A percentile compares a stretch with the other conserved stretches of the same genome.
phyloP scores from a whole-genome alignment of 1,284 basidiomycete genomes.

The Cystobasidium slooffiae region DNA sequence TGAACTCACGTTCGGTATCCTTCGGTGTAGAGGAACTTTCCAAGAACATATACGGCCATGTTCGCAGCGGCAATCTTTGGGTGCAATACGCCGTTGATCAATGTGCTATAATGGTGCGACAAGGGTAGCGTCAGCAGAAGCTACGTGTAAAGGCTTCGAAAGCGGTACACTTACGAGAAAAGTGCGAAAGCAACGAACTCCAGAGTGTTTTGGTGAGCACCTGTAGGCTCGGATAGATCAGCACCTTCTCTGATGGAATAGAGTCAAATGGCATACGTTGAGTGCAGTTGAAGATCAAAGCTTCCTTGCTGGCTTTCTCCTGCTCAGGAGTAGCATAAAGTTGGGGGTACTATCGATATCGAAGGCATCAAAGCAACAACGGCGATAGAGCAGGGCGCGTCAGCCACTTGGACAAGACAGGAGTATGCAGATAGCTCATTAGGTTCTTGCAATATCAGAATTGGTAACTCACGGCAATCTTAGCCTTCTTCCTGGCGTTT shows the following conservation, averaged over 20 bases:
- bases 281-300: slow-evolving; percentile 41
- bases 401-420: not conserved
- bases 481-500: slow-evolving; percentile 21
- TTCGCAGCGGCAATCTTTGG: slow-evolving; percentile 27
- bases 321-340: slow-evolving; percentile 41
- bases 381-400: not conserved
- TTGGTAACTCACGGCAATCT: slow-evolving; percentile 22
- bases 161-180: slow-evolving; percentile 6
- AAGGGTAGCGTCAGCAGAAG: not conserved
- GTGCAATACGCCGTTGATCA: slow-evolving; percentile 19
- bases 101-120: slow-evolving; percentile 4
- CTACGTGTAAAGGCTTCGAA: not conserved
- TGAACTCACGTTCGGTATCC: slow-evolving; percentile 33
- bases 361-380: not conserved
- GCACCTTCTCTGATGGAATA: not conserved
- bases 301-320: slow-evolving; percentile 37
- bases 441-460: not conserved
- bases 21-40: slow-evolving; percentile 28
- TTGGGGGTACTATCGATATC: slow-evolving; percentile 19
- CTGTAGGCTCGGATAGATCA: not conserved
- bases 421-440: not conserved
- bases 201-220: slow-evolving; percentile 36
- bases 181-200: slow-evolving; percentile 22
- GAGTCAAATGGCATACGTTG: slow-evolving; percentile 7
- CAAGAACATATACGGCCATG: slow-evolving; percentile 21